These are phyloP conservation scores for Ophiostoma triangulosporum DNA, from an alignment of 2,329 filamentous ascomycete genomes.

Conservation along the genomic window DNA sequence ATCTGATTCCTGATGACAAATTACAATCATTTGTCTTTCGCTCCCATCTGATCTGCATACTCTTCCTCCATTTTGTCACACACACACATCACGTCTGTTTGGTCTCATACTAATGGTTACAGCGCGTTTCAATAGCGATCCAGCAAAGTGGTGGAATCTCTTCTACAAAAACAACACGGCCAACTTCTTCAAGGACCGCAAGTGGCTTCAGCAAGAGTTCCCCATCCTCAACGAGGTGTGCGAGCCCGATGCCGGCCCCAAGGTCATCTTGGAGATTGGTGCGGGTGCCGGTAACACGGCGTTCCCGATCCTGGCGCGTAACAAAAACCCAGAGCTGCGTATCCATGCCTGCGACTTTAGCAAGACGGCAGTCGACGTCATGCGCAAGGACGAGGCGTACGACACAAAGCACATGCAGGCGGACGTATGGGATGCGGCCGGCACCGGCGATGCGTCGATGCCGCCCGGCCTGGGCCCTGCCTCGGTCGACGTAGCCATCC, in stretches of 20 bases:
- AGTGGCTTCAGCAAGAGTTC: constrained; percentile 95
- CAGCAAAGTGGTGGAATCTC: constrained; percentile 93
- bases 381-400: constrained; percentile 69
- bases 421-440: constrained; percentile 87
- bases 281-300: constrained; percentile 94
- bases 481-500: constrained; percentile 80
- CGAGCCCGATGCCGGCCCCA: constrained; percentile 51
- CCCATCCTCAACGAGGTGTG: constrained; percentile 72
- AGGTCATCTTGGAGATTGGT: constrained; percentile 75
- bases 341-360: constrained; percentile 95
- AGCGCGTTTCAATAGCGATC: constrained; percentile 77
- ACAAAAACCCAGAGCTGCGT: constrained; percentile 68
- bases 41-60: constrained; percentile 49
- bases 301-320: constrained; percentile 76
- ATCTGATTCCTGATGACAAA: constrained; percentile 57
- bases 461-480: constrained; percentile 64
- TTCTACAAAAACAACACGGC: constrained; percentile 97
- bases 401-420: constrained; percentile 56
- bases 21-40: constrained; percentile 50
- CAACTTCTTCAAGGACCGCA: constrained; percentile 98
- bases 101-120: constrained; percentile 12
- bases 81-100: background rate
- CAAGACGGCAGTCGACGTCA: constrained; percentile 86
- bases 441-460: constrained; percentile 37
- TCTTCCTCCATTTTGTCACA: constrained; percentile 8